Base-by-base conservation (phyloP, 2,329 filamentous ascomycete species). In the Clarireedia sp. region DNA sequence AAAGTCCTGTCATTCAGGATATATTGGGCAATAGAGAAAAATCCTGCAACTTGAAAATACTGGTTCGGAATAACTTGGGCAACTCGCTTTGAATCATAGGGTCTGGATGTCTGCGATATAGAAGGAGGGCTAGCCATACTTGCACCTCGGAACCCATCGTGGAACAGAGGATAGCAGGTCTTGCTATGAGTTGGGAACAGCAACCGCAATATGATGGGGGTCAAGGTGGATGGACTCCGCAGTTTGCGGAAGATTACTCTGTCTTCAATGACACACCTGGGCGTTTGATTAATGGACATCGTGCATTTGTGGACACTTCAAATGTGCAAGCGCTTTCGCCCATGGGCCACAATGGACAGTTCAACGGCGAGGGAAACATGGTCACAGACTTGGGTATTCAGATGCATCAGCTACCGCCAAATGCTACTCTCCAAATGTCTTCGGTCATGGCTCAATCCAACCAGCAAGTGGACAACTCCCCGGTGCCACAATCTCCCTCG, bases 161-260 rank as follows among this genome's bases (percentile, higher is more conserved):
- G 26, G 48, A 37, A 49, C 43, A 36, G 23, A 6, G 52, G 46
- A 54, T 17, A 36, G 45, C 45, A 50, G 45, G 52, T 49, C 72
- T 47, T 81, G 80, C 78, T 83, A 85, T 85, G 81, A 83, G 75
- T 76, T 78, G 77, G 72, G 77, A 82, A 72, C 76, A 76, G 72
- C 72, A 71, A 68, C 71, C 72, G 72, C 74, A 71, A 55, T 75
- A 77, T 61, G 66, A 78, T 69, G 75, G 53, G 48, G 51, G 79
- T 59, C 68, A 75, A 51, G 72, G 73, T 61, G 74, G 75, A 62
- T 81, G 78, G 76, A 84, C 81, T 45, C 81, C 81, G 67, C 76
- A 75, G 56, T 85, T 83, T 71, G 80, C 81, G 60, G 80, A 84
- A 66, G 81, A 84, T 61, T 84, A 82, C 64, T 82, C 81, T 59